Conservation (phyloP, 2,329 filamentous ascomycete species). For the Colletotrichum noveboracense region DNA sequence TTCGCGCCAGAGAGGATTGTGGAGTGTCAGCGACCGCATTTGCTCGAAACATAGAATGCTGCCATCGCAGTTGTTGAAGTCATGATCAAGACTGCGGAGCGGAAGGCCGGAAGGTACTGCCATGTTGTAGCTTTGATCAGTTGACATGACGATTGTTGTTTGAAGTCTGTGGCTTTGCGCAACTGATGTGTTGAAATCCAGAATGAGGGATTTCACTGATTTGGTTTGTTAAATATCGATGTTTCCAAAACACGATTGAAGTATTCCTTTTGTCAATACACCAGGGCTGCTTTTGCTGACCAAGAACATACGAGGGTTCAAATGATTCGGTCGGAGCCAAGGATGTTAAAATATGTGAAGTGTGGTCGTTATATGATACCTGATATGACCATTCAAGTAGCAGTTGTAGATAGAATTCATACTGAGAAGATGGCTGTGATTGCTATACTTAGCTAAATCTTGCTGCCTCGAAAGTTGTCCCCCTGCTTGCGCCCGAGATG, state of each 20-base stretch:
- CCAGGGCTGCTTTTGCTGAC: background rate
- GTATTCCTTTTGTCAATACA: background rate
- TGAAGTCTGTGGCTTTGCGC: background rate
- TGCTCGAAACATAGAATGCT: conserved; percentile 26
- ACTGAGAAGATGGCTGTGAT: background rate
- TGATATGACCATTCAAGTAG: background rate
- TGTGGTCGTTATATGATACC: background rate
- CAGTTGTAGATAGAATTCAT: background rate
- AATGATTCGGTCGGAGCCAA: background rate
- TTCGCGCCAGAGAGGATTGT: conserved; percentile 26
- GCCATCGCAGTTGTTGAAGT: conserved; percentile 29
- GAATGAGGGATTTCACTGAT: rapidly evolving
- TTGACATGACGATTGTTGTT: background rate
- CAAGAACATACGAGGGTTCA: background rate
- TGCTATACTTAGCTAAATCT: background rate
- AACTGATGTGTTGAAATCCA: background rate
- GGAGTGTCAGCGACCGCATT: conserved; percentile 21
- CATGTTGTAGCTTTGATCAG: background rate
- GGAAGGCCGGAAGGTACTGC: background rate
- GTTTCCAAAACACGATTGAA: background rate
- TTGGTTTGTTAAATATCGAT: background rate
- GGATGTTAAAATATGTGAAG: background rate
- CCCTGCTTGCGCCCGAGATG: background rate
- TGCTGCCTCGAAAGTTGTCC: background rate
- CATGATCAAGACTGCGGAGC: conserved; percentile 22